Base-by-base conservation (phyloP, 768 basidiomycete genomes). In the Gautieria morchelliformis region DNA sequence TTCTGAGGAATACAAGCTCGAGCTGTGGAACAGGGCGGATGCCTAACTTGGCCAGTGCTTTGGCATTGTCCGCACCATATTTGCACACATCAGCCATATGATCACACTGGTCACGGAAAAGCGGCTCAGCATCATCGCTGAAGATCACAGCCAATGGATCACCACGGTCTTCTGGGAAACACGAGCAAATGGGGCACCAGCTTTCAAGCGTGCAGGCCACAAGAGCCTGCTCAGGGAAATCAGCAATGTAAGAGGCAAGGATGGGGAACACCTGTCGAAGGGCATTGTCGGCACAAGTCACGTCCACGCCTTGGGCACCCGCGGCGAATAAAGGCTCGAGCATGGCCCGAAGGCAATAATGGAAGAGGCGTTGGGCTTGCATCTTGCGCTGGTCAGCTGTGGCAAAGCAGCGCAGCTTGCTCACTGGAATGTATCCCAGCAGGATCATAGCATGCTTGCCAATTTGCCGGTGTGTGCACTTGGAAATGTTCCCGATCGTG, bases 401-500 rank as follows among this genome's bases (percentile, higher is more conserved):
- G 2, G 27, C 27, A 27, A 27, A 27, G 30, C 49, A 47, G 12
- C 51, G 48, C 17, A 59, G 51, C 20, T 60, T 32, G 9, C 15
- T 35, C 8, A 35, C 52, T 2, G 70, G 68, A 17, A 72, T 59
- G 52, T 69, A 70, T 1, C 65, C 69, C 11, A 72, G 37, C 0
- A 71, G 62, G 8, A 69, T 53, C n/a, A n/a, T n/a, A n/a, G 0
- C 40, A 60, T 0, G 65, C 63, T 3, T 53, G 59, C 61, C 5
- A 27, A 27, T 27, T 57, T 64, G 41, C n/a, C 65, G 61, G 0
- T 68, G 63, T 0, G 60, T 35, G 1, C 41, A 44, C 35, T 66
- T 68, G 8, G 58, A 27, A 11, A 72, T 61, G 56, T 71, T 72
- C 0, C 70, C 70, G 41, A 72, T 62, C 10, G 61, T 67, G 5